A percentile compares a stretch with the other conserved stretches of the same genome.
Evolutionary conservation across 495 filamentous ascomycete species (phyloP).

Genomic region (Penicillium steckii): DNA sequence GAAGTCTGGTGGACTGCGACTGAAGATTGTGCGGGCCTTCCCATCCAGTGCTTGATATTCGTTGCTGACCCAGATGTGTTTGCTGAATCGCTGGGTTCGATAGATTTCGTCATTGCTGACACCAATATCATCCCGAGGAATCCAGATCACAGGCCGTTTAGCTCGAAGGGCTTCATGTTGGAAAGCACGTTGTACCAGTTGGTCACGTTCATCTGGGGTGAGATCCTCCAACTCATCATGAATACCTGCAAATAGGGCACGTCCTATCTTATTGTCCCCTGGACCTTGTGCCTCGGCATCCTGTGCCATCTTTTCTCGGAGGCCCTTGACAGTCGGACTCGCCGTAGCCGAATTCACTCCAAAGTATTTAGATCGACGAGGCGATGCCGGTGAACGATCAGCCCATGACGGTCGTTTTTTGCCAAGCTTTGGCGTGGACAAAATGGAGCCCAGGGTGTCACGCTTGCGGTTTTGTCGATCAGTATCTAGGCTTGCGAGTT

Average conservation of each 20-base stretch:
- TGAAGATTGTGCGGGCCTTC: conserved; percentile 82
- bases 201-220: conserved; percentile 85
- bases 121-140: conserved; percentile 87
- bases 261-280: conserved; percentile 54
- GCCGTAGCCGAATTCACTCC: conserved; percentile 29
- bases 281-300: conserved; percentile 68
- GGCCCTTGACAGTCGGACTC: conserved; percentile 29
- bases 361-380: conserved; percentile 43
- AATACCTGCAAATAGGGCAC: conserved; percentile 80
- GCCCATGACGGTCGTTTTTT: conserved; percentile 41
- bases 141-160: conserved; percentile 86
- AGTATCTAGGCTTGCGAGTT: conserved; percentile 55
- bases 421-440: conserved; percentile 19
- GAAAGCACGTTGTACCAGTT: conserved; percentile 84
- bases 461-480: conserved; percentile 18
- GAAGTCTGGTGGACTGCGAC: conserved; percentile 87
- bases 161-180: conserved; percentile 86
- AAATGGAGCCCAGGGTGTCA: conserved; percentile 11
- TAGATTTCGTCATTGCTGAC: conserved; percentile 88
- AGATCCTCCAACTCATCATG: conserved; percentile 93
- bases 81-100: conserved; percentile 71
- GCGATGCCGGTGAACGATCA: conserved; percentile 28
- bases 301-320: conserved; percentile 38
- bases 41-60: conserved; percentile 84
- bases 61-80: conserved; percentile 92